Conservation (phyloP, 495 filamentous ascomycete species). For the Hyaloscypha bicolor region DNA sequence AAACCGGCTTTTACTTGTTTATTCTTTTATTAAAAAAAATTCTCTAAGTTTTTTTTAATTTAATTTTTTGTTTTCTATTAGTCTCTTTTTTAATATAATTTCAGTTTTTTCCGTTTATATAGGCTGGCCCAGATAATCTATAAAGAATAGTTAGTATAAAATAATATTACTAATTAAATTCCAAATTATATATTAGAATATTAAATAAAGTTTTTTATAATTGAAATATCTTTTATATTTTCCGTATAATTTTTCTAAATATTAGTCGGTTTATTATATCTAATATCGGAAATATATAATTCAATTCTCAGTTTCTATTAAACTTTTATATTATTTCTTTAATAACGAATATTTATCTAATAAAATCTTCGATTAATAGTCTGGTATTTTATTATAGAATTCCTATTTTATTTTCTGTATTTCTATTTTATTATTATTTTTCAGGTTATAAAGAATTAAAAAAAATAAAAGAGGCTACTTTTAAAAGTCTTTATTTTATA, state of each 20-base stretch:
- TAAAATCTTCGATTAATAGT: neutral
- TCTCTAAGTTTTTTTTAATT: too few relatives aligned
- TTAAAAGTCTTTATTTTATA: neutral
- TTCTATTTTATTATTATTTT: neutral
- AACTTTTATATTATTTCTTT: conserved; percentile 1
- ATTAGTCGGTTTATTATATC: neutral
- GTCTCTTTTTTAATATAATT: neutral
- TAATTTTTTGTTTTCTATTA: neutral
- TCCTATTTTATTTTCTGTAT: neutral
- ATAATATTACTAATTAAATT: conserved; percentile 13
- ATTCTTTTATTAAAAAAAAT: too few relatives aligned
- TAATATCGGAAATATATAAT: conserved; percentile 10
- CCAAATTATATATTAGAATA: conserved; percentile 7
- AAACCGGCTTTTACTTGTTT: too few relatives aligned
- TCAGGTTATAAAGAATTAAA: neutral
- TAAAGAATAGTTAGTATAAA: conserved; percentile 17
- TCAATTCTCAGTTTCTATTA: conserved; percentile 5
- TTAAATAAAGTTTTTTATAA: conserved; percentile 6
- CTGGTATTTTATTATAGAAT: conserved; percentile 1
- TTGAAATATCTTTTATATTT: conserved; percentile 1
- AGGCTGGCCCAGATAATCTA: conserved; percentile 6
- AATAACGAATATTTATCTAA: conserved; percentile 11
- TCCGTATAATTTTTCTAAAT: neutral
- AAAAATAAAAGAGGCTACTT: neutral
- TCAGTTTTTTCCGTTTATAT: neutral